A percentile compares a stretch with the other conserved stretches of the same genome.
These are phyloP conservation scores for Rhodotorula taiwanensis DNA, from an alignment of 768 basidiomycete species.

Conservation along the genomic window DNA sequence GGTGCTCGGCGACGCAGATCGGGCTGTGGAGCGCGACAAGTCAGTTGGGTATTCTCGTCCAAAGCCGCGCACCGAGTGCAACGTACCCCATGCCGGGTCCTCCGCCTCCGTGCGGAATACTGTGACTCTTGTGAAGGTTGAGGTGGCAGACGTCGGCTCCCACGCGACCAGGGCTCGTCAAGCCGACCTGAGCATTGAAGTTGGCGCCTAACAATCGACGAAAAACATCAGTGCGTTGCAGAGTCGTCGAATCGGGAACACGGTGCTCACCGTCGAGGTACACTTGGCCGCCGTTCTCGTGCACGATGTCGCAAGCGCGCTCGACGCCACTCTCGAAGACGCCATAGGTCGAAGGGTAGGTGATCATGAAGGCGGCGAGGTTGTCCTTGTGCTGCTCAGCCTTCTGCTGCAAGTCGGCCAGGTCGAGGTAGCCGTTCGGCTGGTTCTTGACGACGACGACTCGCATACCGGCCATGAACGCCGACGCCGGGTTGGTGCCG, in stretches of 20 bases:
- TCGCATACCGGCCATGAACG: constrained; percentile 93
- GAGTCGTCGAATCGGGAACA: background rate
- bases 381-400: constrained; percentile 85
- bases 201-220: constrained; percentile 14
- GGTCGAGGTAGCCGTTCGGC: constrained; percentile 77
- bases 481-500: constrained; percentile 96
- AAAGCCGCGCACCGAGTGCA: background rate
- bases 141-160: constrained; percentile 92
- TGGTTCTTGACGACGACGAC: constrained; percentile 92
- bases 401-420: constrained; percentile 74
- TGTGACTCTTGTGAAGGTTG: constrained; percentile 4
- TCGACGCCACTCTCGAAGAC: constrained; percentile 82
- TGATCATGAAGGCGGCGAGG: constrained; percentile 90
- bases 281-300: constrained; percentile 87
- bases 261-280: constrained; percentile 66
- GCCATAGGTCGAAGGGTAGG: constrained; percentile 71
- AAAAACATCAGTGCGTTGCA: background rate
- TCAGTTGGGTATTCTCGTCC: background rate
- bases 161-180: constrained; percentile 57
- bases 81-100: constrained; percentile 85
- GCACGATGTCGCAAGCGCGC: constrained; percentile 85
- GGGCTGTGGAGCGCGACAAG: constrained; percentile 51
- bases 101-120: constrained; percentile 89
- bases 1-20: constrained; percentile 87
- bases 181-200: constrained; percentile 37